These are phyloP conservation scores for Pycnococcus provasolii DNA, from an alignment of 139 green algal genomes.

Conservation along the genomic window DNA sequence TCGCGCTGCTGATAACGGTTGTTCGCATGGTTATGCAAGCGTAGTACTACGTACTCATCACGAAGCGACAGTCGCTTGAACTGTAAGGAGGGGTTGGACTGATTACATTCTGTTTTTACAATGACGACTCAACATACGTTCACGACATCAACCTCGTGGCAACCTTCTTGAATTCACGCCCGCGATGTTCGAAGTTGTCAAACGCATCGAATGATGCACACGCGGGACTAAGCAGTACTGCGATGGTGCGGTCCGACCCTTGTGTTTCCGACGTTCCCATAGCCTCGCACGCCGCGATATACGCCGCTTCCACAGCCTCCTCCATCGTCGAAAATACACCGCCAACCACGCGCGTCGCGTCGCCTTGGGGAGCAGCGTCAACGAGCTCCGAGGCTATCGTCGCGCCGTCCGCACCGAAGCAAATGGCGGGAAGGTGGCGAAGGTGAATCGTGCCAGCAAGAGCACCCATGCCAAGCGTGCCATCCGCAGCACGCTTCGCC, in stretches of 20 bases:
- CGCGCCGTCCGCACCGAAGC: constrained; percentile 17
- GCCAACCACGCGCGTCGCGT: not conserved
- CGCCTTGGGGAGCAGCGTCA: not conserved
- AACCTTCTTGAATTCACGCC: constrained; percentile 27
- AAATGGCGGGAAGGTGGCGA: not conserved
- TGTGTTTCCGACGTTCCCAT: not conserved
- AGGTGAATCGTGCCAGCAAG: not conserved
- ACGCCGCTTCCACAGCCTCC: not conserved
- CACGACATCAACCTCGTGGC: not conserved
- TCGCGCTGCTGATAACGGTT: not conserved
- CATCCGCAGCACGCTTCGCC: constrained; percentile 18
- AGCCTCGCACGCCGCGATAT: not conserved
- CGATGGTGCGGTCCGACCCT: constrained; percentile 12
- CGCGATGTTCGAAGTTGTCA: constrained; percentile 36
- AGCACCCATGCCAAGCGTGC: constrained; percentile 5
- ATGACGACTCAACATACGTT: too few relatives aligned
- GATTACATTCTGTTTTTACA: too few relatives aligned
- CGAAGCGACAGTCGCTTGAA: too few relatives aligned
- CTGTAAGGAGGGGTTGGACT: too few relatives aligned
- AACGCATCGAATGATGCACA: constrained; percentile 47
- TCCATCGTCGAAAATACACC: not conserved
- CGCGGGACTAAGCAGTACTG: constrained; percentile 39
- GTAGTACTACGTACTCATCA: not conserved
- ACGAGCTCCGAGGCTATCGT: constrained; percentile 23
- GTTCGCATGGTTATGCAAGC: not conserved